Evolutionary conservation across 2,329 filamentous ascomycete species (phyloP).

Genomic region (Rhytidhysteron rufulum): DNA sequence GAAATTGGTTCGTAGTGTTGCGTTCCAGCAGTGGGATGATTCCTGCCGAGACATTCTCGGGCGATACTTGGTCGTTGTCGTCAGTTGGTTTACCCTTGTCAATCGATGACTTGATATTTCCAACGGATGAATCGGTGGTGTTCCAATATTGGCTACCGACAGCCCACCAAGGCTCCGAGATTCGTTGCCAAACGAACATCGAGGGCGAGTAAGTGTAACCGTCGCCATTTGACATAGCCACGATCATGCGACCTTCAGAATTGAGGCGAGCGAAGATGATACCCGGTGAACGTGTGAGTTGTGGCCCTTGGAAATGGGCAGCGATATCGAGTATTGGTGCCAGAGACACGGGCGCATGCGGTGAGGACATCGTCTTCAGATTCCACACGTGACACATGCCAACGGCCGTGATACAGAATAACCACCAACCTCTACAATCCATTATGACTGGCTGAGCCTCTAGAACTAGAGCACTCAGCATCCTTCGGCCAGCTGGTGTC

Average conservation of each 20-base stretch:
- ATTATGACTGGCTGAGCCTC: constrained; percentile 93
- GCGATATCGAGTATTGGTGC: constrained; percentile 87
- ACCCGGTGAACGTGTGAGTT: constrained; percentile 75
- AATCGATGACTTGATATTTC: constrained; percentile 67
- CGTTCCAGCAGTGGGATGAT: constrained; percentile 91
- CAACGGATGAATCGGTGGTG: constrained; percentile 85
- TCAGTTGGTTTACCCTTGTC: constrained; percentile 25
- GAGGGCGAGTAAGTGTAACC: constrained; percentile 83
- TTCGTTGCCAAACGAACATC: constrained; percentile 88
- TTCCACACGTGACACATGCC: constrained; percentile 95
- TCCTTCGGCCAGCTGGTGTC: constrained; percentile 83
- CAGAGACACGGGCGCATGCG: constrained; percentile 85
- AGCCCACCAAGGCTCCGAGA: constrained; percentile 98
- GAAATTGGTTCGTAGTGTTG: constrained; percentile 88
- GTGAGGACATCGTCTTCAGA: constrained; percentile 73
- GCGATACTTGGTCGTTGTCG: constrained; percentile 47
- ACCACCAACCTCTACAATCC: constrained; percentile 83
- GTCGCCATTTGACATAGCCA: constrained; percentile 93
- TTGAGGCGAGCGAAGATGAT: constrained; percentile 91
- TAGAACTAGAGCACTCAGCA: constrained; percentile 79
- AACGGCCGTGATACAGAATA: constrained; percentile 83
- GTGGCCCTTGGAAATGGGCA: constrained; percentile 70
- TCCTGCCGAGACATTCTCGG: constrained; percentile 72
- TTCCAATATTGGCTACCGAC: constrained; percentile 99
- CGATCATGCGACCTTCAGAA: constrained; percentile 75